A percentile compares a stretch with the other conserved stretches of the same genome.
Conservation (phyloP, 139 green algal genomes). For the Chlorella sp. region DNA sequence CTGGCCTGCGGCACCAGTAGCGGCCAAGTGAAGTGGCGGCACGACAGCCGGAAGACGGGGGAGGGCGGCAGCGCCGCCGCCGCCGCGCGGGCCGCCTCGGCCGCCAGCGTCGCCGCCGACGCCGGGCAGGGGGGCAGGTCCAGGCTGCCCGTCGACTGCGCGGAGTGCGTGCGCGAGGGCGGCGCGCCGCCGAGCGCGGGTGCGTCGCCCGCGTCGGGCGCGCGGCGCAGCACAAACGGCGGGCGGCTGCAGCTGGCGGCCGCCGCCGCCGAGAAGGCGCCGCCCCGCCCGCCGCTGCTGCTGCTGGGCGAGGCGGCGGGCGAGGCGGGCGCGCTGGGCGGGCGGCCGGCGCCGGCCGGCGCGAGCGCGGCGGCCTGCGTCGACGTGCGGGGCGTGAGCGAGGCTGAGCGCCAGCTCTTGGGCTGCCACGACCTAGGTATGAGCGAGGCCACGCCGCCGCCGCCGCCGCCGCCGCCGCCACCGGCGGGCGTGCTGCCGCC, state of each 20-base stretch:
- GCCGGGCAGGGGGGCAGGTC: not conserved
- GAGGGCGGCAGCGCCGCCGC: conserved; percentile 40
- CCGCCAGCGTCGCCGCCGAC: not conserved
- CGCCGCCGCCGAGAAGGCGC: not conserved
- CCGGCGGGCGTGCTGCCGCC: not conserved
- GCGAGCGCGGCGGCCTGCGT: no score
- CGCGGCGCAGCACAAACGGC: conserved; percentile 22
- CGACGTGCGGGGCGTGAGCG: no score
- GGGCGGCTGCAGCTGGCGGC: not conserved
- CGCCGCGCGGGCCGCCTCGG: not conserved
- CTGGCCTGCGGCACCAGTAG: conserved; percentile 69
- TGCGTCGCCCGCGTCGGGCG: conserved; percentile 22
- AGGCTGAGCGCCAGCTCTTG: conserved; percentile 32
- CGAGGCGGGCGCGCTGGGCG: no score
- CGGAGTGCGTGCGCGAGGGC: not conserved
- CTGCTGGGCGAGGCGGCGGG: no score
- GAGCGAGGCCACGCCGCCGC: conserved; percentile 10
- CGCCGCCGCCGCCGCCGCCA: not conserved
- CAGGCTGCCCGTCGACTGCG: conserved; percentile 2
- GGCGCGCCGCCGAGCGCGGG: not conserved
- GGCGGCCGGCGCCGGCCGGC: no score
- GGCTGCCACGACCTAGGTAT: conserved; percentile 39
- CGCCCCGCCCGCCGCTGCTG: not conserved
- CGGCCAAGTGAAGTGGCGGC: conserved; percentile 71
- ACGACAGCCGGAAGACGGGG: conserved; percentile 57